Evolutionary conservation across 148 eudicot species (phyloP), one percentile per base, ranked within the genome.

Genomic region (Hydrangea macrophylla): DNA sequence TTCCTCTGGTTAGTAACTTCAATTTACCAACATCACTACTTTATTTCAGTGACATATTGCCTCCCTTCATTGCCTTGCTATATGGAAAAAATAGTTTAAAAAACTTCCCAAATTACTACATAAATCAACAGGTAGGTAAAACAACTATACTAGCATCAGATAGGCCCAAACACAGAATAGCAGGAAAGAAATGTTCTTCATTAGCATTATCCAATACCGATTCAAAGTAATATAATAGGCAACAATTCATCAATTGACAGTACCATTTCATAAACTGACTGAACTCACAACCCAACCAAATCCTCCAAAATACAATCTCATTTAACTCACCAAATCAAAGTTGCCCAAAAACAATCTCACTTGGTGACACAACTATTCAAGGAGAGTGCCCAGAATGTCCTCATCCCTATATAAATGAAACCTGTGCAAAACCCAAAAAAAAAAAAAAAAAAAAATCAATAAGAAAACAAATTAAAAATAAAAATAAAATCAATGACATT

Each of bases 381-480:
- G 81, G 33, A 78, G 27, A 11, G 81, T 78, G 15, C 81, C 81
- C 58, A 73, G 50, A 51, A 78, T 73, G 65, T 78, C 81, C 35
- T 78, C 81, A 55, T 78, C 81, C 15, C 75, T 77, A 59, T 30
- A 78, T 71, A 78, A 69, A 24, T 70, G 72, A 30, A 28, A 74
- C 75, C 81, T 78, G 75, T 24, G 11, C 68, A 56, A 31, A 27
- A 59, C 39, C 33, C 20, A 60, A 28, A 27, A 37, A 9, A n/a
- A 10, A 39, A 56, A 22, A 33, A 13, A 9, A 2, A 32, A 0
- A 28, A 60, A 1, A 27, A 30, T 33, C 31, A 60, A 18, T 33
- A 12, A 1, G 17, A n/a, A n/a, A n/a, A n/a, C n/a, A n/a, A n/a
- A n/a, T n/a, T n/a, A n/a, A n/a, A n/a, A n/a, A n/a, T n/a, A n/a